Conservation (phyloP, 805 yeast species). For the Ogataea pini region DNA sequence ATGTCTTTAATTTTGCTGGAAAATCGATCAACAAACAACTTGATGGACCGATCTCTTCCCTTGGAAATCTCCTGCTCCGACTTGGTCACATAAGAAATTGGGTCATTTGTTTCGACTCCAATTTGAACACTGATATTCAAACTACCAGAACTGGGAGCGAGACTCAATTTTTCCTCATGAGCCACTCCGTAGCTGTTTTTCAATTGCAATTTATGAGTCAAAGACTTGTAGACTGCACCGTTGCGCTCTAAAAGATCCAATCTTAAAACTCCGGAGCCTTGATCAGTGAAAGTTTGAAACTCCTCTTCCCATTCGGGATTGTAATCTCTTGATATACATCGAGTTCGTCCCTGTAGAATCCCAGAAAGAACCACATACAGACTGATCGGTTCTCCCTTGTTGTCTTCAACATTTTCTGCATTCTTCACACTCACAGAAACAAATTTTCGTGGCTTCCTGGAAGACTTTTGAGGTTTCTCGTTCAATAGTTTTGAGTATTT, state of each 20-base stretch:
- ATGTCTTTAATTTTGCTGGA: conserved; percentile 55
- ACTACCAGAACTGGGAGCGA: conserved; percentile 49
- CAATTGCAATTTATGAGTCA: conserved; percentile 18
- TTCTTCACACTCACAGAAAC: conserved; percentile 26
- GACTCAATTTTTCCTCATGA: conserved; percentile 23
- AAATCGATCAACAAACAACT: conserved; percentile 72
- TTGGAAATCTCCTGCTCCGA: conserved; percentile 66
- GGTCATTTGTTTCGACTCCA: conserved; percentile 79
- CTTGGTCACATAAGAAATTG: conserved; percentile 76
- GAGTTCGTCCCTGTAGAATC: conserved; percentile 48
- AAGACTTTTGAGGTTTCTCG: not conserved
- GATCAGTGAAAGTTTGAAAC: conserved; percentile 49
- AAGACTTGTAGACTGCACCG: conserved; percentile 19
- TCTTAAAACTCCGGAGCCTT: conserved; percentile 12
- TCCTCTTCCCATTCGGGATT: conserved; percentile 89
- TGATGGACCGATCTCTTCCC: conserved; percentile 65
- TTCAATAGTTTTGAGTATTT: conserved; percentile 19
- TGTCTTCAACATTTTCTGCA: conserved; percentile 36
- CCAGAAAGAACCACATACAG: conserved; percentile 29
- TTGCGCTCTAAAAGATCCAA: conserved; percentile 26
- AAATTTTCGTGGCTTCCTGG: conserved; percentile 17
- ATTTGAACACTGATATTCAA: conserved; percentile 66
- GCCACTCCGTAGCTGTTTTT: conserved; percentile 14
- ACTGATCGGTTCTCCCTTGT: conserved; percentile 32
- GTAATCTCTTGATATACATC: conserved; percentile 56